A percentile compares a stretch with the other conserved stretches of the same genome.
Evolutionary conservation across 164 flowering plant species (phyloP).

Genomic region (Chimonanthus praecox): DNA sequence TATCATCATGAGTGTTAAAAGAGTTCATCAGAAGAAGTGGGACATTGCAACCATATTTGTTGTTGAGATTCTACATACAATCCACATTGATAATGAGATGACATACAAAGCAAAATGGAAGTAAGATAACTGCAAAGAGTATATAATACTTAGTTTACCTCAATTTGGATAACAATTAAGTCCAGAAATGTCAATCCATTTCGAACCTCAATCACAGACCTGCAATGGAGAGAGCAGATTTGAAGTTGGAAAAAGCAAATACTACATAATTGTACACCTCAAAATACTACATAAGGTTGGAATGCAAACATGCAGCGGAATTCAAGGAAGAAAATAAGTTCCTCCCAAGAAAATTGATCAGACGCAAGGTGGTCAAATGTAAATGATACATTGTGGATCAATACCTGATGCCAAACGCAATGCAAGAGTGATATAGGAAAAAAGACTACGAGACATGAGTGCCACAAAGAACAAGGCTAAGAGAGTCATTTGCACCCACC

Average conservation of each 20-base stretch:
- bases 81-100: conserved; percentile 8
- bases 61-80: conserved; percentile 56
- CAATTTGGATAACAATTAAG: conserved; percentile 87
- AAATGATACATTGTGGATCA: neutral
- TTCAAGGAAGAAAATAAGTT: neutral
- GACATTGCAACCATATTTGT: conserved; percentile 85
- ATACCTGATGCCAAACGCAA: too few species aligned
- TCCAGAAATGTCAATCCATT: conserved; percentile 95
- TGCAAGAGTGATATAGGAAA: too few species aligned
- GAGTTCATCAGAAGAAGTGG: conserved; percentile 95
- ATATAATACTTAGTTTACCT: conserved; percentile 36
- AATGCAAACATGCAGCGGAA: neutral
- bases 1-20: conserved; percentile 89
- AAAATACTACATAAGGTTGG: neutral
- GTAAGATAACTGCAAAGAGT: neutral
- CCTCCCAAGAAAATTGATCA: neutral
- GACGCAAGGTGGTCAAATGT: neutral
- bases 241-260: neutral
- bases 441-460: too few species aligned
- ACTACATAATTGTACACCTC: neutral
- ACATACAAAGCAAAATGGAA: conserved; percentile 3
- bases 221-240: conserved; percentile 19
- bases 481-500: too few species aligned
- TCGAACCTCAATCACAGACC: conserved; percentile 97
- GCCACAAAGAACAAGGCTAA: too few species aligned